A percentile compares a stretch with the other conserved stretches of the same genome.
phyloP scores from a whole-genome alignment of 345 rosid genomes.

The Eucalyptus sp. region DNA sequence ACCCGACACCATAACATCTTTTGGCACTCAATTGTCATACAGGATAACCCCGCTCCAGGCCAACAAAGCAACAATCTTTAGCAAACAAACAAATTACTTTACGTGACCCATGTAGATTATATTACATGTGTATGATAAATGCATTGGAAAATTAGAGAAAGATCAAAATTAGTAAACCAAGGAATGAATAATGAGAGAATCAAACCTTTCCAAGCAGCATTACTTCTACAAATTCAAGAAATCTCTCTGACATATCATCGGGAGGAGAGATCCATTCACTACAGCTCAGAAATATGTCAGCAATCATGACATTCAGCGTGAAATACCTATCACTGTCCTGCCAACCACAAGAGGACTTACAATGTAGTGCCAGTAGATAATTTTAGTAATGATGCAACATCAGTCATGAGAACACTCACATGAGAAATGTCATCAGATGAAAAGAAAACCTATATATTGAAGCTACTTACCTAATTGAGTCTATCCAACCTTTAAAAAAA shows the following conservation, averaged over 20 bases:
- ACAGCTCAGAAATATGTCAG: conserved; percentile 57
- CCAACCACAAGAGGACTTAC: conserved; percentile 10
- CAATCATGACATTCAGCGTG: conserved; percentile 41
- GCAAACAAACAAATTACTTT: not conserved
- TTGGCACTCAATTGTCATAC: not conserved
- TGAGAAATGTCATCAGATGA: not conserved
- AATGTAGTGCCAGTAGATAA: not conserved
- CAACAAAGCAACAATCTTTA: not conserved
- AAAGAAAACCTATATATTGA: not conserved
- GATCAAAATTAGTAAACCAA: not conserved
- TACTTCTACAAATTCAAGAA: conserved; percentile 47
- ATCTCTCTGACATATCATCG: conserved; percentile 28
- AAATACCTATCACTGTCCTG: conserved; percentile 65
- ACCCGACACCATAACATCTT: not conserved
- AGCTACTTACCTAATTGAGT: not conserved
- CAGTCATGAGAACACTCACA: not conserved
- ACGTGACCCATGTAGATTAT: not conserved
- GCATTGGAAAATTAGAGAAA: not conserved
- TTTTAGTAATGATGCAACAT: not conserved
- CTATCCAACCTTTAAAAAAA: not conserved
- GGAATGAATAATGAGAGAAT: not conserved
- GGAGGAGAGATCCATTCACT: conserved; percentile 48
- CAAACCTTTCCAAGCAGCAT: conserved; percentile 67
- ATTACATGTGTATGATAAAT: not conserved
- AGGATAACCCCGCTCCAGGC: not conserved